A percentile compares a stretch with the other conserved stretches of the same genome.
Evolutionary conservation across 768 basidiomycete species (phyloP).

Genomic region (Cubamyces lactineus): DNA sequence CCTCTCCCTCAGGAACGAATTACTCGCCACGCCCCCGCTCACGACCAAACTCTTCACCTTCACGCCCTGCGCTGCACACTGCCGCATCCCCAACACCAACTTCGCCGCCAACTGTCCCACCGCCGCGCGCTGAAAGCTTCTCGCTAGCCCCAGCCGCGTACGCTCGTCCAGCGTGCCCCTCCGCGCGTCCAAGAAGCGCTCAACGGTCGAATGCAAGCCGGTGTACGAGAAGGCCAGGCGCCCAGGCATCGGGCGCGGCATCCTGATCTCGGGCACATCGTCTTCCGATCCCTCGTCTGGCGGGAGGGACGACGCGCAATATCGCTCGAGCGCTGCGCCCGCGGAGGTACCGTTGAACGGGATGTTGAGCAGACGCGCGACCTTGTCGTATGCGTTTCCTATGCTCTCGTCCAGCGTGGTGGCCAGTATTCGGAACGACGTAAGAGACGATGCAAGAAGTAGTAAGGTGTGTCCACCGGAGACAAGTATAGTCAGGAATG

Average conservation of each 20-base stretch:
- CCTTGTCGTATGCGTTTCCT: conserved; percentile 84
- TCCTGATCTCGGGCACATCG: conserved; percentile 3
- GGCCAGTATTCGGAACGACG: conserved; percentile 68
- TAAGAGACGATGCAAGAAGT: conserved; percentile 65
- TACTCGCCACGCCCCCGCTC: conserved; percentile 95
- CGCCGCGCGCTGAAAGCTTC: conserved; percentile 73
- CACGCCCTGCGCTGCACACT: conserved; percentile 48
- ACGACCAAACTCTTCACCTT: conserved; percentile 67
- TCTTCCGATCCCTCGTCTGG: neutral
- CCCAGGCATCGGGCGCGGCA: conserved; percentile 46
- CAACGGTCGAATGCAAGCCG: conserved; percentile 72
- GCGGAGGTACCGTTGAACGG: conserved; percentile 66
- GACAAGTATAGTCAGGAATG: conserved; percentile 86
- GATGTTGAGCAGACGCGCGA: conserved; percentile 68
- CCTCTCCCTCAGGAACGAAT: conserved; percentile 68
- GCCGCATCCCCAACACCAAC: conserved; percentile 54
- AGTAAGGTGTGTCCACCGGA: conserved; percentile 96
- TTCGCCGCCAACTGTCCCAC: conserved; percentile 78
- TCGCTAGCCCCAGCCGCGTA: conserved; percentile 55
- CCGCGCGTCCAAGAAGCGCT: conserved; percentile 52
- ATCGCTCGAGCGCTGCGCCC: conserved; percentile 81
- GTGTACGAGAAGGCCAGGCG: conserved; percentile 77
- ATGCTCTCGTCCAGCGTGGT: conserved; percentile 76
- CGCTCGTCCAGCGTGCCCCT: conserved; percentile 46
- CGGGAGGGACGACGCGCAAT: conserved; percentile 46